These are phyloP conservation scores for Populus hybrid DNA, from an alignment of 441 rosid genomes.

Conservation along the genomic window DNA sequence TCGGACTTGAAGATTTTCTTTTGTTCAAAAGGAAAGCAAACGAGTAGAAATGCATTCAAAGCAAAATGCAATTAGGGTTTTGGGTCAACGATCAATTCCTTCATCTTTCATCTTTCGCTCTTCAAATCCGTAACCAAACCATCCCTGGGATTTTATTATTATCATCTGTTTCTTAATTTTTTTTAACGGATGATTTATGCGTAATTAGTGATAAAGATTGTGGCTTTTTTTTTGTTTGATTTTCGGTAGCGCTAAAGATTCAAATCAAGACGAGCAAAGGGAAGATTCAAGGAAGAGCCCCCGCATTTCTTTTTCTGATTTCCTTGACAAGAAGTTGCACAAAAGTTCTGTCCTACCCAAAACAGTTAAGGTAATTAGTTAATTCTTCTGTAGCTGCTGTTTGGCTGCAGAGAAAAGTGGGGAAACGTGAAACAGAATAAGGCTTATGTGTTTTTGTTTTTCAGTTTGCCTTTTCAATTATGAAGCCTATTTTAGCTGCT, in stretches of 20 bases:
- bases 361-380: conserved; percentile 37
- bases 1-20: background rate
- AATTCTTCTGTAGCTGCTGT: background rate
- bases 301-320: conserved; percentile 48
- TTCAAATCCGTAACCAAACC: conserved; percentile 40
- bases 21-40: background rate
- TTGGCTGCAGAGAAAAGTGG: background rate
- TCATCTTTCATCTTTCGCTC: conserved; percentile 35
- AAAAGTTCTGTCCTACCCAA: conserved; percentile 34
- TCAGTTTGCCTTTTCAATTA: background rate
- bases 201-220: background rate
- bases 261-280: conserved; percentile 12
- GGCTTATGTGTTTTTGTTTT: background rate
- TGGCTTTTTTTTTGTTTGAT: background rate
- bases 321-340: conserved; percentile 52
- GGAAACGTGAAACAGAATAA: background rate
- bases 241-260: conserved; percentile 22
- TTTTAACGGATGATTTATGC: background rate
- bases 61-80: conserved; percentile 42
- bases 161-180: background rate
- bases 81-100: conserved; percentile 57
- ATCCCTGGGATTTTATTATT: background rate
- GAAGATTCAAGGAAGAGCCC: conserved; percentile 30
- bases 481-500: background rate
- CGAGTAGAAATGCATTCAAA: conserved; percentile 38